Evolutionary conservation across 2,329 filamentous ascomycete genomes (phyloP), one percentile per base, ranked within the genome.

Genomic region (Amesomyces nigricolor): DNA sequence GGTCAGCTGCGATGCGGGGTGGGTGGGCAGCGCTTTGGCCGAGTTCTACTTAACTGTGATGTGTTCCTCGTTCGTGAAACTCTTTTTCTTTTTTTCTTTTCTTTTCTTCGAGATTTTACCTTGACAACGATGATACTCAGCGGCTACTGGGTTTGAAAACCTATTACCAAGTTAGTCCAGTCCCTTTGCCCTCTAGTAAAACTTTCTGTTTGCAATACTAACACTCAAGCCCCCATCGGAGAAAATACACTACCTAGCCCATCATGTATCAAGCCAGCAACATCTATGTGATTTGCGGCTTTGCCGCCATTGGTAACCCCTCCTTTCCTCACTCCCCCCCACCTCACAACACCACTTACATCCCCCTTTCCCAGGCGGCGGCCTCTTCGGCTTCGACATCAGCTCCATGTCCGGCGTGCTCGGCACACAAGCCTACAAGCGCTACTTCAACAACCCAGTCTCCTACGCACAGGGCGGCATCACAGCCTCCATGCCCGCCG

Each of bases 341-440:
- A 11, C 38, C 13, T 46, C 13, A 11, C 19, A 16, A 17, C 42
- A 50, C 42, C n/a, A 35, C 56, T 44, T n/a, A 50, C 32, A 32
- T 16, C 40, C 32, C 19, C n/a, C n/a, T 47, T 30, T n/a, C n/a
- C 6, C 40, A 77, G 86, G 86, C 62, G 86, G 86, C 67, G 82
- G 80, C 22, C 75, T 90, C 26, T 90, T 91, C 65, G 88, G 88
- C 63, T 91, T 91, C 67, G 88, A 91, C 71, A 89, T 91, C 64
- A 82, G 80, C 54, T 87, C 84, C 43, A 89, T 90, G 86, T 84
- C 81, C 38, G 82, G 80, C 45, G 81, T 84, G 22, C 75, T 90
- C 38, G 83, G 82, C 30, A 87, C 83, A 0, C 70, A 82, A 54
- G 79, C 84, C 46, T 91, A 91, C 68, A 83, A 82, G 63, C 82